Percentiles rank a stretch among this genome's conserved stretches.
phyloP scores from a whole-genome alignment of 108 stramenopile genomes.

The Cylindrotheca closterium region DNA sequence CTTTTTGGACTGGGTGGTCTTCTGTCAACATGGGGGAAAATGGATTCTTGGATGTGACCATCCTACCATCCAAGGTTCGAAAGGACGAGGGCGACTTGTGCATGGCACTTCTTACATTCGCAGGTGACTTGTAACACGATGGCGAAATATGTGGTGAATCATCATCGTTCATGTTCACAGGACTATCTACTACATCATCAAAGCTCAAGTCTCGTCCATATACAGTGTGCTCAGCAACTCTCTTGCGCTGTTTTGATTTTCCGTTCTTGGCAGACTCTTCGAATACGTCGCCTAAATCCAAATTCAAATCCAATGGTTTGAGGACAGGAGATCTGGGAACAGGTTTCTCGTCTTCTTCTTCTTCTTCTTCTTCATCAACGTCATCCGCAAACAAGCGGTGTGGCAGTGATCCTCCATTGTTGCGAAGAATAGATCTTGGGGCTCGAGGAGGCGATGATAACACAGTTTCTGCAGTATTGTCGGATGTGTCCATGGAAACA shows the following conservation, averaged over 20 bases:
- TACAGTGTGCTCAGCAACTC: neutral
- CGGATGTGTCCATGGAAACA: constrained; percentile 24
- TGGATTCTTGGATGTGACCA: constrained; percentile 54
- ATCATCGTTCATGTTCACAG: constrained; percentile 21
- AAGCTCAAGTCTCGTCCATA: constrained; percentile 8
- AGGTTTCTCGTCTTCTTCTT: neutral
- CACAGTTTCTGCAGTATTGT: constrained; percentile 2
- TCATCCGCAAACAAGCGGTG: constrained; percentile 27
- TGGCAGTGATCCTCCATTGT: constrained; percentile 5
- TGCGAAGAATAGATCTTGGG: neutral
- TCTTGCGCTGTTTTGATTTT: constrained; percentile 10
- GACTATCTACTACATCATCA: constrained; percentile 31
- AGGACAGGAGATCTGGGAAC: constrained; percentile 3
- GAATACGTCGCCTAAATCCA: constrained; percentile 7
- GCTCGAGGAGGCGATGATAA: constrained; percentile 13
- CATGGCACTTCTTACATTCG: neutral
- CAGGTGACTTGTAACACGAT: constrained; percentile 5
- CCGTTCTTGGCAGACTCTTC: neutral
- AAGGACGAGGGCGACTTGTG: constrained; percentile 34
- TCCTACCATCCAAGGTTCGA: constrained; percentile 50
- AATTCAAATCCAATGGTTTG: constrained; percentile 30
- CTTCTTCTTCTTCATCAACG: constrained; percentile 1
- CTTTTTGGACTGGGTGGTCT: constrained; percentile 8
- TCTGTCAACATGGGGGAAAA: constrained; percentile 48
- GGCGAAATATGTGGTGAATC: constrained; percentile 26